These are phyloP conservation scores for Pyrenophora teres DNA, from an alignment of 2,329 filamentous ascomycete species.

Conservation along the genomic window DNA sequence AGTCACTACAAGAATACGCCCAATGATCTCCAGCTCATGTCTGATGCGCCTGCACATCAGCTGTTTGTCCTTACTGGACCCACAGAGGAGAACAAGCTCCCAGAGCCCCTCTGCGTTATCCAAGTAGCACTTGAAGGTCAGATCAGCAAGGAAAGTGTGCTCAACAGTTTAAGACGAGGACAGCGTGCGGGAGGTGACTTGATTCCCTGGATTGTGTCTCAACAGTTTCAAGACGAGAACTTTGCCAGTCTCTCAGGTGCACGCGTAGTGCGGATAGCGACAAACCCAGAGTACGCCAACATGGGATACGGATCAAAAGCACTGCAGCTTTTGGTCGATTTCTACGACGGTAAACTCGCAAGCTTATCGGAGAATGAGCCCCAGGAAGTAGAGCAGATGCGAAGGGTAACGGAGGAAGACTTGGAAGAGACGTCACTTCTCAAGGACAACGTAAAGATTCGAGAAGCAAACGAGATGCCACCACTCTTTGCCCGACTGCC, in stretches of 20 bases:
- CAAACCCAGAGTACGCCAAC: conserved; percentile 86
- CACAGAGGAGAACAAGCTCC: conserved; percentile 75
- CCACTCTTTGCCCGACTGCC: conserved; percentile 87
- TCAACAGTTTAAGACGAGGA: conserved; percentile 86
- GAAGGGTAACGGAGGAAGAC: conserved; percentile 80
- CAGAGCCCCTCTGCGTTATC: conserved; percentile 92
- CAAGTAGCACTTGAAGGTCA: conserved; percentile 93
- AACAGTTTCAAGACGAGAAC: conserved; percentile 97
- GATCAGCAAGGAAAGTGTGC: conserved; percentile 89
- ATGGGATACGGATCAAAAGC: conserved; percentile 96
- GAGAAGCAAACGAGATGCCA: conserved; percentile 89
- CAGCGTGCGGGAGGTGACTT: conserved; percentile 88
- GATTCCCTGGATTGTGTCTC: conserved; percentile 96
- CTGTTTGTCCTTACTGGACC: conserved; percentile 93
- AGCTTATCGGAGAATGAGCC: conserved; percentile 75
- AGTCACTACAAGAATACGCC: conserved; percentile 98
- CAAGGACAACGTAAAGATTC: conserved; percentile 85
- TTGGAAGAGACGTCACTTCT: conserved; percentile 75
- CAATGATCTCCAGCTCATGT: conserved; percentile 98
- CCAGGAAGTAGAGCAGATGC: conserved; percentile 64
- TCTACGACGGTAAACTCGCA: conserved; percentile 92
- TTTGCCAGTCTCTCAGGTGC: conserved; percentile 93
- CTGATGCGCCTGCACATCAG: conserved; percentile 94
- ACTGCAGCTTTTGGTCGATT: conserved; percentile 83
- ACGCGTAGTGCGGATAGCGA: conserved; percentile 90